Conservation (phyloP, 78 protist genomes). For the Anaeramoeba flamelloides region DNA sequence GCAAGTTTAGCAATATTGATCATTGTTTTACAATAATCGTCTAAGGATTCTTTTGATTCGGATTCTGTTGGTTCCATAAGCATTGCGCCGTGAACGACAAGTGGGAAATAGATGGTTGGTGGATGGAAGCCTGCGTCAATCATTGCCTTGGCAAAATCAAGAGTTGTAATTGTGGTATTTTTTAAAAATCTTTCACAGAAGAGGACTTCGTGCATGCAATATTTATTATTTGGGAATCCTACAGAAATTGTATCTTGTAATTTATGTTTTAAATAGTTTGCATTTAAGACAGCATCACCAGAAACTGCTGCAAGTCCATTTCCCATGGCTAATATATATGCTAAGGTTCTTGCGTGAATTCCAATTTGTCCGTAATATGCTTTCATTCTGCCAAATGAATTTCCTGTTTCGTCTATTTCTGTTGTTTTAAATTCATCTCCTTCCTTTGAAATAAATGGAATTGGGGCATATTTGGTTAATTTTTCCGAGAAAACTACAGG, state of each 20-base stretch:
- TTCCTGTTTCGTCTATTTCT: no score
- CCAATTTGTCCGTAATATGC: conserved; percentile 14
- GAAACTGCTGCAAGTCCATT: neutral
- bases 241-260: neutral
- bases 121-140: conserved; percentile 21
- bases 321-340: no score
- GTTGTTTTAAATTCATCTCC: no score
- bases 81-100: conserved; percentile 20
- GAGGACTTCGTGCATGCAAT: conserved; percentile 18
- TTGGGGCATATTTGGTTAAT: conserved; percentile 3
- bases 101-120: conserved; percentile 24
- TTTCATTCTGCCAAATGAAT: neutral
- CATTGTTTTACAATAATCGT: neutral
- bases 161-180: conserved; percentile 14
- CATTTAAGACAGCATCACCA: conserved; percentile 24
- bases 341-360: neutral
- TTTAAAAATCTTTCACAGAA: conserved; percentile 5
- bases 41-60: conserved; percentile 10
- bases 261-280: conserved; percentile 1
- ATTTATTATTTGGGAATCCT: neutral
- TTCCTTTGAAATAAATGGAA: conserved; percentile 8
- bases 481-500: conserved; percentile 11
- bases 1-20: neutral
- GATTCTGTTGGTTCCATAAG: conserved; percentile 22
- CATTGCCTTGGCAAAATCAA: conserved; percentile 22